These are phyloP conservation scores for Aspergillus panamensis DNA, from an alignment of 495 filamentous ascomycete genomes.

Conservation along the genomic window DNA sequence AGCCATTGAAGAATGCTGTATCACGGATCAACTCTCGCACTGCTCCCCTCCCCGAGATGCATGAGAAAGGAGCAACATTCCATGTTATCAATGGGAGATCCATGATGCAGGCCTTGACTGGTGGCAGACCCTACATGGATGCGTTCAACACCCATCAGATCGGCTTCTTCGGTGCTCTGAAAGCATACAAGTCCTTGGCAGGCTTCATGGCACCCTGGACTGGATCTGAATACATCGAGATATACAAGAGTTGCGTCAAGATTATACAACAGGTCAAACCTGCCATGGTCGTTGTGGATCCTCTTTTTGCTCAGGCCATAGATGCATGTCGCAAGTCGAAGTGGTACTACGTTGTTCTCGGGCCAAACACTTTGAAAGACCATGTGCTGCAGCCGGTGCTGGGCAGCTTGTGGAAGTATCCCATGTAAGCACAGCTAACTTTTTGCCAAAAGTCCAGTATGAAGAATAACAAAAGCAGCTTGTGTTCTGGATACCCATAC, in stretches of 20 bases:
- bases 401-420: slow-evolving; percentile 32
- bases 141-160: slow-evolving; percentile 14
- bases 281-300: slow-evolving; percentile 37
- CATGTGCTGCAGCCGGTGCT: slow-evolving; percentile 36
- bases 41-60: neutral
- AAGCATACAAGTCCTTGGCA: slow-evolving; percentile 17
- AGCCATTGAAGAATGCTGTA: slow-evolving; percentile 24
- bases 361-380: slow-evolving; percentile 33
- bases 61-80: slow-evolving; percentile 19
- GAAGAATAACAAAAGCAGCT: slow-evolving; percentile 11
- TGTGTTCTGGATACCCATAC: slow-evolving; percentile 34
- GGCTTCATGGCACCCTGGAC: slow-evolving; percentile 31
- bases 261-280: slow-evolving; percentile 35
- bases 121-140: neutral
- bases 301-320: slow-evolving; percentile 36
- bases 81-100: slow-evolving; percentile 32
- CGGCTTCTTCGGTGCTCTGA: slow-evolving; percentile 25
- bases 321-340: slow-evolving; percentile 35
- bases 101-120: slow-evolving; percentile 26
- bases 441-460: neutral
- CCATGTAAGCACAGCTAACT: slow-evolving; percentile 21
- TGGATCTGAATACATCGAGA: slow-evolving; percentile 36
- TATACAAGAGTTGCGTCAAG: slow-evolving; percentile 30
- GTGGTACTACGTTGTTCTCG: slow-evolving; percentile 26
- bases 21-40: slow-evolving; percentile 18